phyloP scores from a whole-genome alignment of 257 asterid species.

The Asclepias syriaca region DNA sequence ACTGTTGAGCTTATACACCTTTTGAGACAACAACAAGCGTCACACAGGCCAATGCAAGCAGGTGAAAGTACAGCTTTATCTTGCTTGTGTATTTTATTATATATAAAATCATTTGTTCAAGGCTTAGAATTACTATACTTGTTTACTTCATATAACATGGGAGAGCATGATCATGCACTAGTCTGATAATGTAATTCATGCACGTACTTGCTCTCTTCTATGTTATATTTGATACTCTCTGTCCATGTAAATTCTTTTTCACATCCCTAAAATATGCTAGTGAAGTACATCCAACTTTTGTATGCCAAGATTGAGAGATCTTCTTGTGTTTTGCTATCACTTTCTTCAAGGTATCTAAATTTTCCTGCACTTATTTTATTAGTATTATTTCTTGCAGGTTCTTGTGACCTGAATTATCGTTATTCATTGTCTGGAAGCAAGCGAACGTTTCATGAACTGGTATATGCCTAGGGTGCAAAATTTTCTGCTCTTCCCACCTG shows the following conservation, averaged over 20 bases:
- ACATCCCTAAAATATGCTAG: background rate
- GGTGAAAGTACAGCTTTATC: slow-evolving; percentile 29
- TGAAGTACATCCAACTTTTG: background rate
- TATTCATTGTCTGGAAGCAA: slow-evolving; percentile 36
- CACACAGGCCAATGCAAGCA: slow-evolving; percentile 29
- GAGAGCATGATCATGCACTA: slow-evolving; percentile 1
- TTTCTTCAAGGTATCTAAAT: slow-evolving; percentile 8
- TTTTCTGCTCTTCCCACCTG: background rate
- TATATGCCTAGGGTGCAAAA: slow-evolving; percentile 8
- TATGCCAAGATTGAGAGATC: background rate
- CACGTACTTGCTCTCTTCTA: background rate
- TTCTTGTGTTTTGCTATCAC: background rate
- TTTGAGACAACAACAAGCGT: slow-evolving; percentile 66
- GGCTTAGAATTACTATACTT: slow-evolving; percentile 5
- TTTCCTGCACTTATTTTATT: slow-evolving; percentile 6
- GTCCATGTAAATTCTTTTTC: background rate
- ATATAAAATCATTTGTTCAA: background rate
- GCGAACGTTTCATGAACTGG: slow-evolving; percentile 42
- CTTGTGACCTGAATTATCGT: slow-evolving; percentile 24
- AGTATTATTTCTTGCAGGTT: slow-evolving; percentile 25
- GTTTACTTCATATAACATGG: background rate
- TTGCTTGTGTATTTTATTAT: slow-evolving; percentile 3
- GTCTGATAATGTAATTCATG: background rate
- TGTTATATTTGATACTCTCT: background rate
- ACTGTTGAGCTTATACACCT: slow-evolving; percentile 57